These are phyloP conservation scores for Ceratobasidium sp. DNA, from an alignment of 1,284 basidiomycete genomes.

Conservation along the genomic window DNA sequence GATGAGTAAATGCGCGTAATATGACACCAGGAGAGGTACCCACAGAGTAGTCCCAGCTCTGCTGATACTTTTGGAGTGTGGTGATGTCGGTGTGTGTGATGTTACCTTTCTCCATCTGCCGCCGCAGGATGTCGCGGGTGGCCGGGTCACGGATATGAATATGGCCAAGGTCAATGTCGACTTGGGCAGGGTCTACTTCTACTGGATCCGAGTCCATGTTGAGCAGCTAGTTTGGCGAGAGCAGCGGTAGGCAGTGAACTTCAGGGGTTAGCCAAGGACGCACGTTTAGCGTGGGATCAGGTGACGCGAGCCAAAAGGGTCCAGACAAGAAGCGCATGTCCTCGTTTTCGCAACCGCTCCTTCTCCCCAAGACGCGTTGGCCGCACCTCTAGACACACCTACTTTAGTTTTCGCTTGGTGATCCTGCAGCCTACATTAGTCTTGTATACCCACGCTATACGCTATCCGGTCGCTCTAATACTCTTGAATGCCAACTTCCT, in stretches of 20 bases:
- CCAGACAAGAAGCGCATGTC: constrained; percentile 18
- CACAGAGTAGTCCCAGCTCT: constrained; percentile 48
- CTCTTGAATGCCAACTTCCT: constrained; percentile 5
- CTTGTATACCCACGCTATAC: constrained; percentile 6
- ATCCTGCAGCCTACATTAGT: not conserved
- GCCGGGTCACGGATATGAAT: constrained; percentile 55
- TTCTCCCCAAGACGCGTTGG: constrained; percentile 18
- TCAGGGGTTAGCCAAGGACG: not conserved
- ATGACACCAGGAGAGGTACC: constrained; percentile 63
- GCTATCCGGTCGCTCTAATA: not conserved
- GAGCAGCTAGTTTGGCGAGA: constrained; percentile 46
- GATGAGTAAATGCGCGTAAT: constrained; percentile 56
- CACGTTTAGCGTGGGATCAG: constrained; percentile 11
- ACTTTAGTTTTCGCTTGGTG: not conserved
- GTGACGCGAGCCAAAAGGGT: constrained; percentile 40
- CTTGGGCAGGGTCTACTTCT: constrained; percentile 44
- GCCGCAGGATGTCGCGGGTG: constrained; percentile 62
- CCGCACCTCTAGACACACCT: constrained; percentile 17
- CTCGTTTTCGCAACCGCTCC: constrained; percentile 14
- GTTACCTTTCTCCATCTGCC: constrained; percentile 67
- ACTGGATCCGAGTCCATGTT: constrained; percentile 49
- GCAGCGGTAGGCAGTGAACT: constrained; percentile 45
- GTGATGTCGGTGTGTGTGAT: constrained; percentile 65
- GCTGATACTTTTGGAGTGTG: constrained; percentile 17
- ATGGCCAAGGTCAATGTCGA: constrained; percentile 58